A percentile compares a stretch with the other conserved stretches of the same genome.
Conservation (phyloP, 768 basidiomycete species). For the Calvatia gigantea region DNA sequence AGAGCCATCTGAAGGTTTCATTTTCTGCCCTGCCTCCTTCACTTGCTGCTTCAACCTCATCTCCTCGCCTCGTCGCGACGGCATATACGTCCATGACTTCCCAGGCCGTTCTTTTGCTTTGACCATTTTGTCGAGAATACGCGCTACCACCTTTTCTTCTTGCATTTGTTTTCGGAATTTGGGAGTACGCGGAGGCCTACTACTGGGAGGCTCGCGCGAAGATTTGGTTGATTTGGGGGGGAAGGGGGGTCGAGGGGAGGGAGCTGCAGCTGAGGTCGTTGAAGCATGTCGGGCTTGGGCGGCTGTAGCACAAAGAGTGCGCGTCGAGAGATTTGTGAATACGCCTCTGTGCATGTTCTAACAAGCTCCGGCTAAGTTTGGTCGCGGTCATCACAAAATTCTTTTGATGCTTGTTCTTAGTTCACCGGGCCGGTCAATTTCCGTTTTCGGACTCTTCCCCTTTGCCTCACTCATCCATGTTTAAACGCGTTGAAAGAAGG, state of each 20-base stretch:
- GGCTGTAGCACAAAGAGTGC: conserved; percentile 20
- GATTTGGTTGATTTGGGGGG: too few relatives aligned
- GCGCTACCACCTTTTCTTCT: background rate
- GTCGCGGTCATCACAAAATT: background rate
- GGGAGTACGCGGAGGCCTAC: too few relatives aligned
- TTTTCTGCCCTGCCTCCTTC: conserved; percentile 4
- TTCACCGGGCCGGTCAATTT: conserved; percentile 1
- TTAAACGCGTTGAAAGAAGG: conserved; percentile 75
- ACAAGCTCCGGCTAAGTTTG: background rate
- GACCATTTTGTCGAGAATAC: background rate
- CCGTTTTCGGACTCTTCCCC: background rate
- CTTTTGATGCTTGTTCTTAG: background rate
- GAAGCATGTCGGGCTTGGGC: conserved; percentile 30
- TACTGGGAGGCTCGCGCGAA: too few relatives aligned
- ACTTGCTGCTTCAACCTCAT: conserved; percentile 26
- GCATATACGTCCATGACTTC: conserved; percentile 32
- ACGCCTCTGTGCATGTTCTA: conserved; percentile 3
- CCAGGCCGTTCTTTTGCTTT: background rate
- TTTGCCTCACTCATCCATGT: conserved; percentile 43
- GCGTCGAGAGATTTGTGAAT: background rate
- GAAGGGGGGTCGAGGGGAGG: background rate
- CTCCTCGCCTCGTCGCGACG: conserved; percentile 34
- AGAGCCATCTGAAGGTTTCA: too few relatives aligned
- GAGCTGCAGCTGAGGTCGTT: background rate
- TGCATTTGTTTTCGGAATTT: background rate